Evolutionary conservation across 2,329 filamentous ascomycete genomes (phyloP).

Genomic region (Hortaea werneckii): DNA sequence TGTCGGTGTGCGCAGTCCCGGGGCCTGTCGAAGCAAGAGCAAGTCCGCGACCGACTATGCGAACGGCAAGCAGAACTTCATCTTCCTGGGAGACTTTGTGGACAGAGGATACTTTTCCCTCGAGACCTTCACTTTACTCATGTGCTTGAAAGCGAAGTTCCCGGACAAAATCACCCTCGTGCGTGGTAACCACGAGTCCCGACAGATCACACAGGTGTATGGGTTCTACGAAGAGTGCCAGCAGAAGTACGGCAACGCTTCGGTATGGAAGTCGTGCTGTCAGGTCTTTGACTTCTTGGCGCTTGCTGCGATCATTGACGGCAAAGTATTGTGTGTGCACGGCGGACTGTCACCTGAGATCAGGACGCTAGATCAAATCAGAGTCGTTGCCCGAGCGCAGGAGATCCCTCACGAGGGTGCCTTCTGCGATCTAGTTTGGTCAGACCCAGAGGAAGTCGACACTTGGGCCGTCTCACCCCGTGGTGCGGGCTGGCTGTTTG

Average conservation of each 20-base stretch:
- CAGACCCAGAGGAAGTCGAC: slow-evolving; percentile 59
- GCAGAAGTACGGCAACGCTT: slow-evolving; percentile 67
- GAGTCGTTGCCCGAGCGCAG: slow-evolving; percentile 62
- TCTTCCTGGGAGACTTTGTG: slow-evolving; percentile 65
- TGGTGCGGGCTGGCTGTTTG: slow-evolving; percentile 58
- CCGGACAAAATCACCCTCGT: slow-evolving; percentile 64
- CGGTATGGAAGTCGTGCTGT: slow-evolving; percentile 70
- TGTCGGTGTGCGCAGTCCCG: slow-evolving; percentile 29
- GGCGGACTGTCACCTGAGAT: slow-evolving; percentile 64
- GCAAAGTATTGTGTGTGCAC: slow-evolving; percentile 63
- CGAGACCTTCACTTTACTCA: slow-evolving; percentile 61
- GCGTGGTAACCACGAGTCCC: slow-evolving; percentile 65
- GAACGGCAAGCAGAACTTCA: slow-evolving; percentile 57
- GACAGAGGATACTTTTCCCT: slow-evolving; percentile 65
- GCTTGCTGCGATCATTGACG: slow-evolving; percentile 62
- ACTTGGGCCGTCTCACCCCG: slow-evolving; percentile 58
- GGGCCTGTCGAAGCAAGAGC: slow-evolving; percentile 27
- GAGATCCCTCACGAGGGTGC: slow-evolving; percentile 70
- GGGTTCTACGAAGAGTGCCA: slow-evolving; percentile 71
- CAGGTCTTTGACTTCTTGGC: slow-evolving; percentile 71
- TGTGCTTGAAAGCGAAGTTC: slow-evolving; percentile 65
- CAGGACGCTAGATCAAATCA: slow-evolving; percentile 63
- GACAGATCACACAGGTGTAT: slow-evolving; percentile 69
- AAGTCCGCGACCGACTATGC: slow-evolving; percentile 31
- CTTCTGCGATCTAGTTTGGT: slow-evolving; percentile 69